These are phyloP conservation scores for Ramichloridium luteum DNA, from an alignment of 2,329 filamentous ascomycete genomes.

Conservation along the genomic window DNA sequence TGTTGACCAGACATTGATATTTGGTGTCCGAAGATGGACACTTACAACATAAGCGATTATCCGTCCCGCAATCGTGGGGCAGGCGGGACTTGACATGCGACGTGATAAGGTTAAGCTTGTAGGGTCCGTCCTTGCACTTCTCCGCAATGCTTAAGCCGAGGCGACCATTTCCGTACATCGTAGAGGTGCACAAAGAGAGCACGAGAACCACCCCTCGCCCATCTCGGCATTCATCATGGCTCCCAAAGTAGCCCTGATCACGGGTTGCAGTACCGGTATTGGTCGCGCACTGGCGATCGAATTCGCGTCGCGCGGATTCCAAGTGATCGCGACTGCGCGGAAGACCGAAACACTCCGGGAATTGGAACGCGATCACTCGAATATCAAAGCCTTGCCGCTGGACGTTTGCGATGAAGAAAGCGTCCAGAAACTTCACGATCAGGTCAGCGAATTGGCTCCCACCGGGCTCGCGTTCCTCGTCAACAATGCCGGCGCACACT, in stretches of 20 bases:
- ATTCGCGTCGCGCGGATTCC: constrained; percentile 33
- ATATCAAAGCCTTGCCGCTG: not conserved
- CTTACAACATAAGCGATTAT: too few relatives aligned
- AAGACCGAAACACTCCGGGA: not conserved
- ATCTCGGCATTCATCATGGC: too few relatives aligned
- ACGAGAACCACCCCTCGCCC: not conserved
- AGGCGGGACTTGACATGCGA: constrained; percentile 1
- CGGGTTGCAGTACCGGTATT: constrained; percentile 75
- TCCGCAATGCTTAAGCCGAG: too few relatives aligned
- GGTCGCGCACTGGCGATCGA: constrained; percentile 72
- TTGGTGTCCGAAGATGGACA: too few relatives aligned
- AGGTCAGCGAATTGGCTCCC: not conserved
- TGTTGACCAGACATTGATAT: too few relatives aligned
- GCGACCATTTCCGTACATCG: too few relatives aligned
- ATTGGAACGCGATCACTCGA: not conserved
- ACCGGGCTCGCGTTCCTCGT: constrained; percentile 3
- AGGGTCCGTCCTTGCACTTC: too few relatives aligned
- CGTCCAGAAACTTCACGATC: not conserved
- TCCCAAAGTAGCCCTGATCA: constrained; percentile 62
- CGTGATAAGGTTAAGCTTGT: too few relatives aligned
- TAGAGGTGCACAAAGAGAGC: not conserved
- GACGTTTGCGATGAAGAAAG: constrained; percentile 2
- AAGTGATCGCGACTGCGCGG: constrained; percentile 1
- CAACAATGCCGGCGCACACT: constrained; percentile 16
- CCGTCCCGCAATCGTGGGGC: too few relatives aligned